Percentiles rank a stretch among this genome's conserved stretches.
phyloP scores from a whole-genome alignment of 768 basidiomycete species.

The Suillus paluster region DNA sequence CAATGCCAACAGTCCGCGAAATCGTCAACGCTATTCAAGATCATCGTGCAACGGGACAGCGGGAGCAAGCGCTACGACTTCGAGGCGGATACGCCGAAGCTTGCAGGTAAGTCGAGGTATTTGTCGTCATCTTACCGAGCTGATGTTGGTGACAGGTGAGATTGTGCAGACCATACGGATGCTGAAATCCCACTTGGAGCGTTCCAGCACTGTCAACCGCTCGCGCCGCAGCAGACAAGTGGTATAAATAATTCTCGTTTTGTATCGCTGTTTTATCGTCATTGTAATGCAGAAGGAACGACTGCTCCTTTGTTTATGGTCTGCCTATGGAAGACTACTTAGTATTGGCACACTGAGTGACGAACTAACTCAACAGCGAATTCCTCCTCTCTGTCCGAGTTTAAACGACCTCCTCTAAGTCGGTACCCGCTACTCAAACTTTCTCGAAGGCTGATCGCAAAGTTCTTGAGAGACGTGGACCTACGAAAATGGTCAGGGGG shows the following conservation, averaged over 20 bases:
- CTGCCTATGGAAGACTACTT: too few relatives aligned
- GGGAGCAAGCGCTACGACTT: slow-evolving; percentile 95
- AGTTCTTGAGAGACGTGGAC: background rate
- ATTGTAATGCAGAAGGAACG: too few relatives aligned
- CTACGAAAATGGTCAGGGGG: background rate
- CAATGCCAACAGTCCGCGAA: slow-evolving; percentile 85
- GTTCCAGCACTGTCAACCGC: slow-evolving; percentile 65
- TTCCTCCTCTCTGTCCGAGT: too few relatives aligned
- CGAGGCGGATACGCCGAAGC: slow-evolving; percentile 86
- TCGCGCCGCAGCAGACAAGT: slow-evolving; percentile 67
- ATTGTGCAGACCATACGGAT: slow-evolving; percentile 76
- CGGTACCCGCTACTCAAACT: too few relatives aligned
- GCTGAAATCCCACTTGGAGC: slow-evolving; percentile 66
- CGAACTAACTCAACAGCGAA: too few relatives aligned
- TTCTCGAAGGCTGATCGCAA: background rate
- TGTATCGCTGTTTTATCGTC: background rate
- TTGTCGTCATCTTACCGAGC: background rate
- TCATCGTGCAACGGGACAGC: slow-evolving; percentile 76
- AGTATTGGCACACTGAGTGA: too few relatives aligned
- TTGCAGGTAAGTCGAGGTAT: slow-evolving; percentile 61
- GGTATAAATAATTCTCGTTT: slow-evolving; percentile 30
- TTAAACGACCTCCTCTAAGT: too few relatives aligned
- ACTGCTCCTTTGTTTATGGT: too few relatives aligned
- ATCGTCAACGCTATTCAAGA: slow-evolving; percentile 83
- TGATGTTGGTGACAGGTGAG: slow-evolving; percentile 51